Base-by-base conservation (phyloP, 208 protist species). In the Endotrypanum monterogeii region DNA sequence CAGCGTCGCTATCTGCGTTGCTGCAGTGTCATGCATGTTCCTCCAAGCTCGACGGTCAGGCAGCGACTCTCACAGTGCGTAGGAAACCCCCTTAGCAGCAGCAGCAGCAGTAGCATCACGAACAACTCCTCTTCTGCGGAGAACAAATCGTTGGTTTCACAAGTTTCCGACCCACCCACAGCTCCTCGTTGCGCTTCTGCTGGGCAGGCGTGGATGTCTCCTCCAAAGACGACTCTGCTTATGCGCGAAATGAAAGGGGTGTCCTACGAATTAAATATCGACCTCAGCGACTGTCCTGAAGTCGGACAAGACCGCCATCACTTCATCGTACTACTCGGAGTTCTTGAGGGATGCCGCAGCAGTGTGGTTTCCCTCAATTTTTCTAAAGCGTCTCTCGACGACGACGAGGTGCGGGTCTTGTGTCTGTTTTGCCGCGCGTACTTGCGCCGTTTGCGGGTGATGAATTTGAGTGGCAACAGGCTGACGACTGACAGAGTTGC, bases 401-500 rank as follows among this genome's bases (percentile, higher is more conserved):
- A 83, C 39, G 48, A 66, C 32, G 76, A 82, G 44, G 74, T 76
- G 3, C 57, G 62, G 11, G 76, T 83, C 25, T 56, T 89, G 12
- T 74, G 77, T 30, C 58, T 83, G 9, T 74, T 91, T 39, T 90
- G 86, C 55, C 73, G 79, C 46, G 86, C 85, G 1, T 74, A 89
- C 61, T 72, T 89, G 51, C 71, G 76, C 1, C 67, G 70, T 6
- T 41, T 93, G 30, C 56, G 74, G 32, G 51, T 72, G 39, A 80
- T 89, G 16, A 73, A 84, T 54, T 50, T 88, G 32, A 71, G 72
- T 63, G 39, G 72, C 51, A 88, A 91, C 58, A 58, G 50, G 1
- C 44, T 37, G 9, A 50, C 76, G 30, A 80, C 76, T 25, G 76
- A 80, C 46, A 76, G 76, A 54, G 23, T 62, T 32, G 70, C 63